Evolutionary conservation across 768 basidiomycete species (phyloP), one percentile per base, ranked within the genome.

Genomic region (Lyophyllum atratum): DNA sequence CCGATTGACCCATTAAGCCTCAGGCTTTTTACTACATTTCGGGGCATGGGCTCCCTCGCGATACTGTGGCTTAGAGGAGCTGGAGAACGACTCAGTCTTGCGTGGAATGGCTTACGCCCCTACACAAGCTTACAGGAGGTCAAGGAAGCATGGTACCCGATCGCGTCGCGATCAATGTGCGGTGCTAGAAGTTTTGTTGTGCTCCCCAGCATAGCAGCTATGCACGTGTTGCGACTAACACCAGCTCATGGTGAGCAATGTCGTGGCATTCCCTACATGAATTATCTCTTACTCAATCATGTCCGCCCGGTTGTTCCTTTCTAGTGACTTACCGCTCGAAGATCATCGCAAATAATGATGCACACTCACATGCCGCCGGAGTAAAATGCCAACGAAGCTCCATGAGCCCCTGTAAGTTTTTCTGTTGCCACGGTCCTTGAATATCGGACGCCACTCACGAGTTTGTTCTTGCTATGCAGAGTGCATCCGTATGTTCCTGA

Each of bases 401-500:
- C 34, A 3, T 37, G 6, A 19, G n/a, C 19, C 55, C 42, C 28
- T 21, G 21, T 39, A 15, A 37, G 19, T 33, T 17, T 49, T 28
- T 21, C n/a, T n/a, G 19, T 39, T 14, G 37, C 22, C 39, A 40
- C 4, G 17, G 5, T 58, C 57, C 57, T 31, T 25, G 42, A 49
- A 31, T 49, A 54, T 54, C 58, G 52, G 52, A 29, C 22, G 47
- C 26, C n/a, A n/a, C 22, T 46, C 33, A 34, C 31, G 29, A 33
- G 26, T 22, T 10, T 11, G 29, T 21, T 21, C 43, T 45, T 19
- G 39, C 25, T 25, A 49, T 22, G 37, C 21, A 43, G 26, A 47
- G 15, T 34, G 21, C 31, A 45, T 45, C 17, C 21, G 26, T 43
- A 57, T 52, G 63, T 64, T 54, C 63, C 63, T 64, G 63, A 64